These are phyloP conservation scores for Geotrichum phurueaensis DNA, from an alignment of 1,139 yeast genomes.

Conservation along the genomic window DNA sequence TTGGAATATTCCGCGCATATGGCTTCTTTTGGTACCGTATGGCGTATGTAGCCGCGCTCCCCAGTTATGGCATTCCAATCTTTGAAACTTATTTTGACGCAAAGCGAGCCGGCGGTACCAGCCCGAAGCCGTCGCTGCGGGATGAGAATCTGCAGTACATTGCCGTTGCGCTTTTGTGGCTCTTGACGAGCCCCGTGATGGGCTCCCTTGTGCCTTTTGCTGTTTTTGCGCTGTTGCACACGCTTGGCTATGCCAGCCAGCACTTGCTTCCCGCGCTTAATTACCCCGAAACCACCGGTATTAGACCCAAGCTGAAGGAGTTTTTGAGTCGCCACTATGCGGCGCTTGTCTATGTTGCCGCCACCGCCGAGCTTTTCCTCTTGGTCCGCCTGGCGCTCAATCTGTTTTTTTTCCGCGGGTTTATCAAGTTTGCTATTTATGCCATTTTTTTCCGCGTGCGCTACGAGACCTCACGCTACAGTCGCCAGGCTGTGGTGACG, in stretches of 20 bases:
- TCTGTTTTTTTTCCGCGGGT: not conserved
- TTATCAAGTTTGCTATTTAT: slow-evolving; percentile 1
- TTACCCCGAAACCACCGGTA: not conserved
- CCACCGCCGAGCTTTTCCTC: slow-evolving; percentile 3
- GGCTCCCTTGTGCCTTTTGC: slow-evolving; percentile 2
- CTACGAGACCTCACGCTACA: slow-evolving; percentile 3
- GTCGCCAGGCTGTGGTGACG: not conserved
- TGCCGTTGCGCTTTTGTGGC: not conserved
- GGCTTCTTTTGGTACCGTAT: not conserved
- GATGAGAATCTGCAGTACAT: slow-evolving; percentile 5
- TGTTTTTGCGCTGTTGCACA: slow-evolving; percentile 1
- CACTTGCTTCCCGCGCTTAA: slow-evolving; percentile 2
- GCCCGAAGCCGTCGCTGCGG: not conserved
- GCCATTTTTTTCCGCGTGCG: not conserved
- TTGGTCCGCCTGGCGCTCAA: not conserved
- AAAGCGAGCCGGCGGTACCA: not conserved
- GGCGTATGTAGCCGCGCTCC: not conserved
- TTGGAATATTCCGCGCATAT: not conserved
- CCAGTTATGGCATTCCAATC: not conserved
- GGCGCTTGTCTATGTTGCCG: slow-evolving; percentile 3
- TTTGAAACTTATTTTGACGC: not conserved
- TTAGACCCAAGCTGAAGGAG: not conserved
- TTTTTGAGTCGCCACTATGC: slow-evolving; percentile 1
- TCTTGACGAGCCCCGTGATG: not conserved
- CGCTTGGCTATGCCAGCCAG: not conserved